Percentiles rank a stretch among this genome's conserved stretches.
phyloP scores from a whole-genome alignment of 768 basidiomycete species.

The Boletus subparvulus region DNA sequence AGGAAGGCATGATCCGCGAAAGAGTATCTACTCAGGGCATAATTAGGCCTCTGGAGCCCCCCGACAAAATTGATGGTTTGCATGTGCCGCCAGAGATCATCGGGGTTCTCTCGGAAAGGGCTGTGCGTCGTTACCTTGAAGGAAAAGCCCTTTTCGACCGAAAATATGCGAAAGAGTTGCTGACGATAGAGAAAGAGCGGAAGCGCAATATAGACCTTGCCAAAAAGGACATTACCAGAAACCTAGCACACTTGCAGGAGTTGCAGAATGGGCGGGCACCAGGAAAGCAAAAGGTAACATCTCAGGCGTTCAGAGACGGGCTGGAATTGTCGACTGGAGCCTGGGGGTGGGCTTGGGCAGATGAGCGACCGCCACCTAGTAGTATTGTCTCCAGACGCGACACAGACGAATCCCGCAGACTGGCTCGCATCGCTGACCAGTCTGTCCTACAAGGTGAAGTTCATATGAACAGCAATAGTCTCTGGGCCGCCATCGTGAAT shows the following conservation, averaged over 20 bases:
- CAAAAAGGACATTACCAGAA: constrained; percentile 57
- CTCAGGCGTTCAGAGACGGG: constrained; percentile 28
- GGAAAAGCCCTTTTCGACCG: constrained; percentile 59
- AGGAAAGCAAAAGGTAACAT: constrained; percentile 21
- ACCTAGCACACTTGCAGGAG: constrained; percentile 46
- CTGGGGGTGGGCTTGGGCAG: constrained; percentile 85
- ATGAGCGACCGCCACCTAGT: constrained; percentile 85
- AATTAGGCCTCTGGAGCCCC: constrained; percentile 79
- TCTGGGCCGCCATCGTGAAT: constrained; percentile 68
- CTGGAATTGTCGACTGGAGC: constrained; percentile 47
- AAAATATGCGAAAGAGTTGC: constrained; percentile 59
- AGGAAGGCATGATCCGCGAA: constrained; percentile 83
- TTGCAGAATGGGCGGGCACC: constrained; percentile 15
- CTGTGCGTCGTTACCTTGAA: constrained; percentile 73
- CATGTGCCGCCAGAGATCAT: constrained; percentile 63
- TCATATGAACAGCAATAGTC: constrained; percentile 61
- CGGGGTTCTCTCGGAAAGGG: constrained; percentile 73
- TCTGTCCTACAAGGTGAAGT: constrained; percentile 57
- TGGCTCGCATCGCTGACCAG: constrained; percentile 74
- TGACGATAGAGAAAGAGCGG: constrained; percentile 66
- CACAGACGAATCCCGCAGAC: constrained; percentile 70
- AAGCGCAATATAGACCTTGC: constrained; percentile 62
- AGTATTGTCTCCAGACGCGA: constrained; percentile 91
- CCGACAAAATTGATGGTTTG: constrained; percentile 63
- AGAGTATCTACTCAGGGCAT: constrained; percentile 79